Base-by-base conservation (phyloP, 1,284 basidiomycete genomes). In the Tylopilus orsonianus region DNA sequence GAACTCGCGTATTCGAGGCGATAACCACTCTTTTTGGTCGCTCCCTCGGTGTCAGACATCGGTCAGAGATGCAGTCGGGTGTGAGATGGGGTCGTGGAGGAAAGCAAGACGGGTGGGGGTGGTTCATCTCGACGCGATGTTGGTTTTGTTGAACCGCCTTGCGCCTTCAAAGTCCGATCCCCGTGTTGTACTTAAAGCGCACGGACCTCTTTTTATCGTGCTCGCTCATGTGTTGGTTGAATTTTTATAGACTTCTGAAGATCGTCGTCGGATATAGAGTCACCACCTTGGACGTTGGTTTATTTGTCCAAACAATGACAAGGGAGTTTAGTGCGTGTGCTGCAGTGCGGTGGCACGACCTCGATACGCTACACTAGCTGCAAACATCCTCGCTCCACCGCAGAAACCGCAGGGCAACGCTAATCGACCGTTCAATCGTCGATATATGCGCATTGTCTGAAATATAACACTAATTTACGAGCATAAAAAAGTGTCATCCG, bases 1-100 rank as follows among this genome's bases (percentile, higher is more conserved):
- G 78, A 80, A 33, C 70, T 52, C 41, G 88, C 80, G 66, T 89
- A 88, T 69, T 93, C 90, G 43, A 93, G 71, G 58, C 89, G 81
- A 70, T 92, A 92, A 54, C 83, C 85, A 41, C 75, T 65, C 53
- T 77, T 75, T 66, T 78, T 71, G 56, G 67, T 41, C 55, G 54
- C 23, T 65, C 68, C 49, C 68, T 80, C 79, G 52, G 71, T 77
- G 63, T 83, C 82, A 56, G 81, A 79, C 81, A 83, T 83, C 63
- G 32, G 24, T 58, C 12, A 55, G 46, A 54, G 49, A 46, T 53
- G 46, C 52, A 45, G 58, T 59, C 54, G 44, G 41, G 46, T 20
- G 46, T 34, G 45, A 41, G 44, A 51, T 48, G 53, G 58, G 45
- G 46, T 52, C 14, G 56, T 57, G 59, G 49, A 52, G 49, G 52